These are phyloP conservation scores for Rutstroemia sydowiana DNA, from an alignment of 2,329 filamentous ascomycete species.

Conservation along the genomic window DNA sequence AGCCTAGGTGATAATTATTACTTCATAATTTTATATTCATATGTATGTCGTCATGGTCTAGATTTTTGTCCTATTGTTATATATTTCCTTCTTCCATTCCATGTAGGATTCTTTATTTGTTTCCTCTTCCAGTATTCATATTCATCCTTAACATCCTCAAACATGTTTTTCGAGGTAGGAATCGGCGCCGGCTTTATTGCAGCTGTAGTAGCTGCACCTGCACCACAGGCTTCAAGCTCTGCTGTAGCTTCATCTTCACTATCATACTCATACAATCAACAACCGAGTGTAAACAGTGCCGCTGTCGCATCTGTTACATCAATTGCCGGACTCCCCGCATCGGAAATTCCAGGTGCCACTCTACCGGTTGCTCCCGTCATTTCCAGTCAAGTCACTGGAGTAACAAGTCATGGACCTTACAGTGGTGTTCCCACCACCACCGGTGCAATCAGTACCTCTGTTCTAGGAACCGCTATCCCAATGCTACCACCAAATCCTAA, in stretches of 20 bases:
- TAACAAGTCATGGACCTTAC: conserved; percentile 63
- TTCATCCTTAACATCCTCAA: neutral
- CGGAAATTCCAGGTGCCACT: conserved; percentile 24
- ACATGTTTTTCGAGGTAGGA: conserved; percentile 6
- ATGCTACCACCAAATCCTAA: conserved; percentile 51
- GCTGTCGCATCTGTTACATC: conserved; percentile 21
- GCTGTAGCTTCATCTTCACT: neutral
- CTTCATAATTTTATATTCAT: too few species aligned
- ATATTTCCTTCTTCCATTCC: too few species aligned
- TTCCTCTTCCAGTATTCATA: neutral
- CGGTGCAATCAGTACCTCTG: conserved; percentile 55
- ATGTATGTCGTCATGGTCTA: too few species aligned
- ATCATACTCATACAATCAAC: conserved; percentile 22
- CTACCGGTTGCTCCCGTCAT: conserved; percentile 32
- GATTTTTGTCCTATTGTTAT: too few species aligned
- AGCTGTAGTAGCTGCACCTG: neutral
- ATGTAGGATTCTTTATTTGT: too few species aligned
- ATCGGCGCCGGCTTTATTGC: neutral
- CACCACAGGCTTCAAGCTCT: neutral
- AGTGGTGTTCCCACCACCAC: conserved; percentile 60
- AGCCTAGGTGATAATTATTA: too few species aligned
- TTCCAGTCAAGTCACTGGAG: conserved; percentile 44
- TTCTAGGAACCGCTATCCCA: conserved; percentile 50
- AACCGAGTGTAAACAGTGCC: conserved; percentile 22
- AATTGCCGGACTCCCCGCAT: conserved; percentile 20